A percentile compares a stretch with the other conserved stretches of the same genome.
Conservation (phyloP, 2,329 filamentous ascomycete species). For the Leptoxyphium fumago region DNA sequence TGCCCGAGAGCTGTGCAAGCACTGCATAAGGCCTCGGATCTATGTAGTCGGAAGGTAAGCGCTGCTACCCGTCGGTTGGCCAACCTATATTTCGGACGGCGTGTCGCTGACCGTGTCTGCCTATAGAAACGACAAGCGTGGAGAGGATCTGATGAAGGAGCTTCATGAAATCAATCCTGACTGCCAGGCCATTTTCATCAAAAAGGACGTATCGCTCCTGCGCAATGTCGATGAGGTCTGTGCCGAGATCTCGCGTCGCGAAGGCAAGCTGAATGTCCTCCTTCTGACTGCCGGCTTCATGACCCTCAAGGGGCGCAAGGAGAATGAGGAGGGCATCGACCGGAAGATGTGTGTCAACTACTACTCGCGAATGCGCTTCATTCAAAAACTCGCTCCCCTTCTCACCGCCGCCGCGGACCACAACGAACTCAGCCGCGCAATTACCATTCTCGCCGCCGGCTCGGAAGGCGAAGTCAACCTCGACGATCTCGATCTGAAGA, state of each 20-base stretch:
- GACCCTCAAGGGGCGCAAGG: constrained; percentile 27
- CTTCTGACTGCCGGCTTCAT: constrained; percentile 39
- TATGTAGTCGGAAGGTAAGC: constrained; percentile 28
- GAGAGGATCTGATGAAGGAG: constrained; percentile 22
- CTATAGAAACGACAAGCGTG: constrained; percentile 5
- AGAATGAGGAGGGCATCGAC: constrained; percentile 44
- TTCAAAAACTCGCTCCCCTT: constrained; percentile 41
- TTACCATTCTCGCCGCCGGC: constrained; percentile 40
- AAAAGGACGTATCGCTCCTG: constrained; percentile 27
- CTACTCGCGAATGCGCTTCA: constrained; percentile 45
- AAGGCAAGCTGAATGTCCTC: constrained; percentile 39
- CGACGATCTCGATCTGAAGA: constrained; percentile 30
- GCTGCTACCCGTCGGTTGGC: neutral
- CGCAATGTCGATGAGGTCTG: constrained; percentile 29
- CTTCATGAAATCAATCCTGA: constrained; percentile 24
- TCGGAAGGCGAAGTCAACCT: constrained; percentile 36
- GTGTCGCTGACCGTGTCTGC: neutral
- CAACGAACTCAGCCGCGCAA: constrained; percentile 34
- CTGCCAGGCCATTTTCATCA: constrained; percentile 25
- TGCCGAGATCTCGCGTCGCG: constrained; percentile 34
- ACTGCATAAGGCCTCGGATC: constrained; percentile 23
- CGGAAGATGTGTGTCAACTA: constrained; percentile 36
- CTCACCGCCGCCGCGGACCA: constrained; percentile 29
- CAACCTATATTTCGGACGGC: too few relatives aligned
- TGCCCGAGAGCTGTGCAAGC: constrained; percentile 27